A percentile compares a stretch with the other conserved stretches of the same genome.
phyloP scores from a whole-genome alignment of 352 stramenopile genomes.

The Salisapilia sapeloensis region DNA sequence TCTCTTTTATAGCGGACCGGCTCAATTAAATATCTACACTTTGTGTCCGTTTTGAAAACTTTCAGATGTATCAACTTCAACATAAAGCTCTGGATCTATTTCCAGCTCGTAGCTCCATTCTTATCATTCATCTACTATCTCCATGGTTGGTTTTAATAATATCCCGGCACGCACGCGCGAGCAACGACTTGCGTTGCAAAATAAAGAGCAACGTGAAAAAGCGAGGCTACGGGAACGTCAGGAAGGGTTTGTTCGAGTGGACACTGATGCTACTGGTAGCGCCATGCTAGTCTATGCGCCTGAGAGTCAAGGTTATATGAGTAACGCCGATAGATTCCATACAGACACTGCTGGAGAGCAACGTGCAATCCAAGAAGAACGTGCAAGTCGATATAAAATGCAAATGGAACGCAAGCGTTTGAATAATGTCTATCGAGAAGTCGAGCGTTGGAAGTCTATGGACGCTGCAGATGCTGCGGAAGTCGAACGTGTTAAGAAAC shows the following conservation, averaged over 20 bases:
- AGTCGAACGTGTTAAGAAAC: conserved; percentile 36
- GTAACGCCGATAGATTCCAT: conserved; percentile 79
- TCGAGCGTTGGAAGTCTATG: conserved; percentile 76
- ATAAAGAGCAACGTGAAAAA: conserved; percentile 72
- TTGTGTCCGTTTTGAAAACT: too few species aligned
- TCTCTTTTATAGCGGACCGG: too few species aligned
- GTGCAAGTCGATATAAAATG: conserved; percentile 22
- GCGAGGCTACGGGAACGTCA: conserved; percentile 41
- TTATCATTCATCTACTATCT: conserved; percentile 1
- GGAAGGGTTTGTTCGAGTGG: conserved; percentile 46
- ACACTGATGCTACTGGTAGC: conserved; percentile 40
- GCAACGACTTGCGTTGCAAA: conserved; percentile 43
- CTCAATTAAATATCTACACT: too few species aligned
- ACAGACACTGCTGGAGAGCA: conserved; percentile 80
- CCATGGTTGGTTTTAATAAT: conserved; percentile 41
- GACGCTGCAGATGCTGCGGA: conserved; percentile 39
- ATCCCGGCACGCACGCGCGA: conserved; percentile 49
- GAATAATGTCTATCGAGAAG: conserved; percentile 47
- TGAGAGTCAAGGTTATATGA: conserved; percentile 60
- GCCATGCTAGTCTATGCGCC: conserved; percentile 53
- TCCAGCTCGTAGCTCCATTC: too few species aligned
- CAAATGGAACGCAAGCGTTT: conserved; percentile 47
- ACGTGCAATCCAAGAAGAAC: conserved; percentile 32
- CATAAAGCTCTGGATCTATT: too few species aligned
- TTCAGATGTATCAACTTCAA: too few species aligned